Evolutionary conservation across 768 basidiomycete genomes (phyloP), one percentile per base, ranked within the genome.

Genomic region (Sarcomyxa edulis): DNA sequence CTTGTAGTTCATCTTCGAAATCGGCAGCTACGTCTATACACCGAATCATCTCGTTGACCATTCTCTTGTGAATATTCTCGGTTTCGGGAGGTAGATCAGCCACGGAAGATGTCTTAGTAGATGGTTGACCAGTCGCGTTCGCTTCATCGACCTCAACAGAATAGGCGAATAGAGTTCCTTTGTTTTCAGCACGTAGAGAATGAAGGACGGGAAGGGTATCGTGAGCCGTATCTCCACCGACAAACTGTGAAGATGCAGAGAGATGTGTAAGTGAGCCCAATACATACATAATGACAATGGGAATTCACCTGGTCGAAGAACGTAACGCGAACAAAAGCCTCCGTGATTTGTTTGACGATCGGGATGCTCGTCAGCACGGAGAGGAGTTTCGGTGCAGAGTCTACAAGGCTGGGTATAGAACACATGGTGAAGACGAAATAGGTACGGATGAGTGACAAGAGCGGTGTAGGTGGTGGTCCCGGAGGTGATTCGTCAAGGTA

Each of bases 391-490:
- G 90, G 89, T 1, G 89, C 77, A 42, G 74, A 61, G 50, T 94
- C 86, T 20, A 95, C 84, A 9, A 96, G 62, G 0, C 65, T 48
- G 3, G 92, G 86, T 16, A 86, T 63, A 5, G 89, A 89, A 52
- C 82, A 85, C 56, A 88, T 69, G 5, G 84, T 70, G 63, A 86
- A 95, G 20, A 95, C 91, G 22, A 83, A 54, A 51, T 93, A 95
- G 2, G 88, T 64, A 26, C 91, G 75, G 32, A 88, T 32, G 19
- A 48, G 38, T 10, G 41, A 34, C 4, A 18, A 18, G 12, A 46
- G 35, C 18, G 39, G 40, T n/a, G 19, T 32, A 11, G 23, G 22
- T 12, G 40, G 33, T 18, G 33, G 37, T 5, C 9, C 10, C 19
- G 4, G 34, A 16, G 10, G 9, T 20, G 22, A 23, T 18, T 7